Percentiles rank a stretch among this genome's conserved stretches.
phyloP scores from a whole-genome alignment of 352 stramenopile species.

The Phytophthora kernoviae region DNA sequence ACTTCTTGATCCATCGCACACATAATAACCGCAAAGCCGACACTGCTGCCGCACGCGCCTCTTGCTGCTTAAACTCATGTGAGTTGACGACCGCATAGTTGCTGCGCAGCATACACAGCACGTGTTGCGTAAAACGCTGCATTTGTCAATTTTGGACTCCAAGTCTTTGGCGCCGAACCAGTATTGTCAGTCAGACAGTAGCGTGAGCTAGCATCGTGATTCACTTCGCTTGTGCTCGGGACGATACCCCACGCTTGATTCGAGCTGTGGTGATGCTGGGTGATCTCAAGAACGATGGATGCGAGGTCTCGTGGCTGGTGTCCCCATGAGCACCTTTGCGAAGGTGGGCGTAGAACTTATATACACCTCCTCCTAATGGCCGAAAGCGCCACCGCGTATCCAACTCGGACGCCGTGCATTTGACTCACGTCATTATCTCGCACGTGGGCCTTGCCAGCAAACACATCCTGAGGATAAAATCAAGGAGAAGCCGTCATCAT shows the following conservation, averaged over 20 bases:
- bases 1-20: constrained; percentile 50
- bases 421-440: constrained; percentile 18
- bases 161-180: constrained; percentile 51
- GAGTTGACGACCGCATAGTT: constrained; percentile 28
- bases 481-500: constrained; percentile 9
- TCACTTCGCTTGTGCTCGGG: constrained; percentile 27
- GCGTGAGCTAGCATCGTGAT: constrained; percentile 32
- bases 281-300: constrained; percentile 9
- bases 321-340: constrained; percentile 1
- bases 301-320: constrained; percentile 4
- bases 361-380: constrained; percentile 22
- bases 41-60: constrained; percentile 35
- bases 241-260: constrained; percentile 20
- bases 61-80: constrained; percentile 34
- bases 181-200: constrained; percentile 30
- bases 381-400: constrained; percentile 26
- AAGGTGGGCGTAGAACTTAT: constrained; percentile 44
- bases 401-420: constrained; percentile 22
- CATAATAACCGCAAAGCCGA: constrained; percentile 51
- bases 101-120: constrained; percentile 49
- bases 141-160: constrained; percentile 42
- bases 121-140: constrained; percentile 29
- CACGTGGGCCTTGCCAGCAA: constrained; percentile 20
- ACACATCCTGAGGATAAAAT: constrained; percentile 31
- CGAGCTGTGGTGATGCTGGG: constrained; percentile 7